Evolutionary conservation across 1,284 basidiomycete species (phyloP), one percentile per base, ranked within the genome.

Genomic region (Ganoderma sinense): DNA sequence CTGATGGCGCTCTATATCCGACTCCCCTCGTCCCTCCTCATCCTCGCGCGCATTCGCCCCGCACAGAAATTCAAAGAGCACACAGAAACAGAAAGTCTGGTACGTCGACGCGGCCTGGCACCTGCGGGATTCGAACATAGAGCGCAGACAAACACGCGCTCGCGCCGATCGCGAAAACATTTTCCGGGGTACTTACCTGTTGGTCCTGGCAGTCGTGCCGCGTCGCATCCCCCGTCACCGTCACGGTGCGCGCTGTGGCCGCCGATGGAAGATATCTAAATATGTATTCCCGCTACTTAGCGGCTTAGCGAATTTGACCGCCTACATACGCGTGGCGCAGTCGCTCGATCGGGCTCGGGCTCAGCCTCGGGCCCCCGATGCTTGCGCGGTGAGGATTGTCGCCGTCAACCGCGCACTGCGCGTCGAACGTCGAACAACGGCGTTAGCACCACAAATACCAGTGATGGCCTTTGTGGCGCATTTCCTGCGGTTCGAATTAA

Each of bases 1-100:
- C 33, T 59, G 31, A 59, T 39, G 56, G 56, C 56, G 20, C 56
- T 59, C 56, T 58, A 58, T 58, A 13, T 58, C 56, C 56, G 56
- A 23, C 53, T 31, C 56, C 31, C 56, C 56, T 16, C 56, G n/a
- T 31, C 20, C 56, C 2, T 11, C 4, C 16, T 0, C 33, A 36
- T 10, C 56, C 39, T 59, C 33, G 14, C 18, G n/a, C 20, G 45
- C 45, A 48, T 48, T 36, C 36, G 36, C 36, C 6, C 36, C 36
- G 36, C 36, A 3, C 55, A 6, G 36, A 36, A 36, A 36, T 36
- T 36, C 36, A 36, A 36, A 36, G 10, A 6, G 36, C 36, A 36
- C 36, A 36, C 36, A 7, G 36, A 36, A 7, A 36, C 36, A 36
- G 7, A 36, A 36, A 6, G 7, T 36, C 36, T 36, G 7, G 36